A percentile compares a stretch with the other conserved stretches of the same genome.
Conservation (phyloP, 257 asterid species). For the Plantago major region DNA sequence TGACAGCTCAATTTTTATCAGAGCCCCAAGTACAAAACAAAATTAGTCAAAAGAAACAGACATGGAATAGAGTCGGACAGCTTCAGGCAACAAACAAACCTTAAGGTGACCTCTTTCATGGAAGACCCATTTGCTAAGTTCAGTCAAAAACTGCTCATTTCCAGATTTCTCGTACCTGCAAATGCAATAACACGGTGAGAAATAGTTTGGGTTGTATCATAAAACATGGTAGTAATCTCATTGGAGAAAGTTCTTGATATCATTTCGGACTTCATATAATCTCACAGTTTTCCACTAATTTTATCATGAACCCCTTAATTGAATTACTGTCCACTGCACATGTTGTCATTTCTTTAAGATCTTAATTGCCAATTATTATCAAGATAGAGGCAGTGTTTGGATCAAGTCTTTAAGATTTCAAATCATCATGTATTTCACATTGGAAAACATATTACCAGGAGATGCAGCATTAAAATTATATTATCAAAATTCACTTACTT, state of each 20-base stretch:
- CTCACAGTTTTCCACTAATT: too few species aligned
- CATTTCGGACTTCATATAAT: too few species aligned
- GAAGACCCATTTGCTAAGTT: slow-evolving; percentile 87
- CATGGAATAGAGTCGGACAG: slow-evolving; percentile 1
- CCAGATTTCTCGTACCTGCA: slow-evolving; percentile 71
- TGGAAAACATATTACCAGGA: too few species aligned
- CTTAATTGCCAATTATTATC: too few species aligned
- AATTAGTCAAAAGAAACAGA: slow-evolving; percentile 12
- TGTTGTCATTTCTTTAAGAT: too few species aligned
- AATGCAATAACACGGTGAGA: slow-evolving; percentile 28
- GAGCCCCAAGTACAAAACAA: too few species aligned
- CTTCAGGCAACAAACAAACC: slow-evolving; percentile 28
- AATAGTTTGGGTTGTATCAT: not conserved
- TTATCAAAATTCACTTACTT: slow-evolving; percentile 35
- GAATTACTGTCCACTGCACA: too few species aligned
- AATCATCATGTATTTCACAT: not conserved
- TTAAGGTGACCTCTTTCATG: slow-evolving; percentile 87
- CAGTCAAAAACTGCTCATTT: slow-evolving; percentile 67
- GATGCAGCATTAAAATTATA: slow-evolving; percentile 1
- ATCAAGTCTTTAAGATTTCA: not conserved
- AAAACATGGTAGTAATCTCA: too few species aligned
- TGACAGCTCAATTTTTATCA: not conserved
- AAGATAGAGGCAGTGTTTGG: too few species aligned
- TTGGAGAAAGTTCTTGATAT: too few species aligned
- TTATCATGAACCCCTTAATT: too few species aligned